Base-by-base conservation (phyloP, 2,329 filamentous ascomycete species). In the Scolecobasidium constrictum region DNA sequence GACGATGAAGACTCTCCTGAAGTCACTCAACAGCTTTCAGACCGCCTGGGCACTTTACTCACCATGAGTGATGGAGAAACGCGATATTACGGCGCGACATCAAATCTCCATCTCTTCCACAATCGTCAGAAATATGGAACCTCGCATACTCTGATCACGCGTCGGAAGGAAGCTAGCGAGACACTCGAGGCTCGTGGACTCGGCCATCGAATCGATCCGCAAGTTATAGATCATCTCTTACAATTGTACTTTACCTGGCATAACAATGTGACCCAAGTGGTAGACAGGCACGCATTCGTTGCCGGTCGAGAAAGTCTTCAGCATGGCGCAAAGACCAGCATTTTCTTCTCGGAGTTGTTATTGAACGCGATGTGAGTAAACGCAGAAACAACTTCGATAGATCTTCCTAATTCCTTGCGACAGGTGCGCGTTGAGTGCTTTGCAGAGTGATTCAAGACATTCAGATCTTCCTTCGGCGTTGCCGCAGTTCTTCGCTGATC, bases 231-330 rank as follows among this genome's bases (percentile, higher is more conserved):
- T 20, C 67, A 69, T 49, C 56, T 71, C 1, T 54, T 66, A 4
- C 57, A 62, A 23, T 56, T 69, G 1, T 70, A 64, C 43, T 71
- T 71, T 43, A 61, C 65, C 1, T 70, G 67, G 67, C 65, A 71
- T 48, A 68, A 71, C 36, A 58, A 65, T 5, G 62, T 61, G 33
- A 63, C 64, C 36, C 64, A 67, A 36, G 59, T 67, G 1, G 64
- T 70, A 3, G 65, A 70, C 42, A 60, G 61, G 34, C 57, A 61
- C 4, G 51, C 56, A 46, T 58, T 11, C 34, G n/a, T n/a, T n/a
- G n/a, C n/a, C n/a, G n/a, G n/a, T n/a, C n/a, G n/a, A n/a, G n/a
- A n/a, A n/a, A n/a, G n/a, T n/a, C n/a, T n/a, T n/a, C n/a, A n/a
- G n/a, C n/a, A n/a, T n/a, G n/a, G n/a, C n/a, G n/a, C n/a, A n/a